Conservation (phyloP, 1,139 yeast species). For the Candida frijolesensis region DNA sequence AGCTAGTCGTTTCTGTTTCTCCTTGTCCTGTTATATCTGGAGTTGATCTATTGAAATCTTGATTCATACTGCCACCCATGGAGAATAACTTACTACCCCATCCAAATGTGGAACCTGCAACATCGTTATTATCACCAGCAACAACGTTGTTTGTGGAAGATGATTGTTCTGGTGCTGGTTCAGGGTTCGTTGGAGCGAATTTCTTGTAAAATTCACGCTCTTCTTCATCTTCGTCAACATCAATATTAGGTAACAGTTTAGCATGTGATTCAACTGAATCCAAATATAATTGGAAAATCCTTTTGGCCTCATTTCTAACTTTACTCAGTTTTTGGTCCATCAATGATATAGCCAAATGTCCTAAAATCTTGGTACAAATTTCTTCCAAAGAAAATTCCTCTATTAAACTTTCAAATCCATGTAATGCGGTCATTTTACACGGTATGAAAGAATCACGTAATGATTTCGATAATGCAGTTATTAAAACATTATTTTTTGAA, state of each 20-base stretch:
- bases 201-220: slow-evolving; percentile 35
- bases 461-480: slow-evolving; percentile 85
- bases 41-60: slow-evolving; percentile 42
- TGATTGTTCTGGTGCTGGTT: not conserved
- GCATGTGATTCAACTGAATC: slow-evolving; percentile 68
- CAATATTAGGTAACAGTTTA: slow-evolving; percentile 49
- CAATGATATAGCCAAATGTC: slow-evolving; percentile 81
- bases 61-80: slow-evolving; percentile 33
- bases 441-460: slow-evolving; percentile 80
- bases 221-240: slow-evolving; percentile 45
- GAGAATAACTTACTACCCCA: slow-evolving; percentile 45
- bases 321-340: slow-evolving; percentile 68
- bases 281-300: slow-evolving; percentile 65
- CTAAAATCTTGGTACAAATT: slow-evolving; percentile 79
- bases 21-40: slow-evolving; percentile 38
- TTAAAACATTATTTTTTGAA: slow-evolving; percentile 70
- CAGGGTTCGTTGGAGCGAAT: slow-evolving; percentile 22
- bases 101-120: slow-evolving; percentile 9
- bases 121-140: not conserved
- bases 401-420: slow-evolving; percentile 68
- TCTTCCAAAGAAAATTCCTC: slow-evolving; percentile 73
- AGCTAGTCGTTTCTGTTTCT: slow-evolving; percentile 23
- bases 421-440: slow-evolving; percentile 74
- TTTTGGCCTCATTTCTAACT: slow-evolving; percentile 73
- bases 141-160: slow-evolving; percentile 3